These are phyloP conservation scores for Spongospora subterranea DNA, from an alignment of 208 protist genomes.

Conservation along the genomic window DNA sequence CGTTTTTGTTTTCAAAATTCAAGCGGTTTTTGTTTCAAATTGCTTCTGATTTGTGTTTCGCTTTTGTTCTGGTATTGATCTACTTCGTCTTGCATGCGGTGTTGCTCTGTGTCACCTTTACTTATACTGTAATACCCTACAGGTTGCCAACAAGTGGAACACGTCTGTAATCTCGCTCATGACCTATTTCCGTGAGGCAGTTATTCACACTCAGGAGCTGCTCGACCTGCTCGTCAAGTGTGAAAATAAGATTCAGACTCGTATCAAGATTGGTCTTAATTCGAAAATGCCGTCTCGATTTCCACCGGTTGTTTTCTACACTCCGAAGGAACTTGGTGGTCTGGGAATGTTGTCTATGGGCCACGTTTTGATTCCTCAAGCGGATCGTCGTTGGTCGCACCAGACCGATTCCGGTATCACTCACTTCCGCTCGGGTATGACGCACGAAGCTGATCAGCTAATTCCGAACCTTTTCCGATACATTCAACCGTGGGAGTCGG, in stretches of 20 bases:
- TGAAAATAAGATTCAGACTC: conserved; percentile 99
- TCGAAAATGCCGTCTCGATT: conserved; percentile 99
- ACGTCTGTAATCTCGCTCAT: conserved; percentile 98
- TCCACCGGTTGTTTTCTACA: conserved; percentile 99
- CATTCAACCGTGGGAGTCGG: conserved; percentile 99
- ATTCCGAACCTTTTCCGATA: conserved; percentile 99
- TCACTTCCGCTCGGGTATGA: conserved; percentile 98
- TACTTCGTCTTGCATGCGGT: too few relatives aligned
- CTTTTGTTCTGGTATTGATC: too few relatives aligned
- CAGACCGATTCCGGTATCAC: conserved; percentile 97
- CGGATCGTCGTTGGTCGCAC: conserved; percentile 95
- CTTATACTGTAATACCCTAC: too few relatives aligned
- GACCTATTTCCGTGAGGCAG: conserved; percentile 99
- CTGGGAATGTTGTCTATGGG: conserved; percentile 99
- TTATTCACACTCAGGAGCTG: conserved; percentile 92
- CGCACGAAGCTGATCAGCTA: conserved; percentile 96
- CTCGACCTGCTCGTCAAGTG: conserved; percentile 98
- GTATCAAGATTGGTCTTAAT: conserved; percentile 99
- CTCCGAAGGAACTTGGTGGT: conserved; percentile 76
- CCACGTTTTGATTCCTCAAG: conserved; percentile 99
- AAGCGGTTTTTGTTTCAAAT: not conserved
- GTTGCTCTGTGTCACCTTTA: too few relatives aligned
- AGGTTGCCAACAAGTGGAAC: conserved; percentile 99
- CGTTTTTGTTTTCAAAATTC: too few relatives aligned
- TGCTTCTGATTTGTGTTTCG: too few relatives aligned